Percentiles rank a stretch among this genome's conserved stretches.
Conservation (phyloP, 1,139 yeast species). For the Saccharomyces hybrid region DNA sequence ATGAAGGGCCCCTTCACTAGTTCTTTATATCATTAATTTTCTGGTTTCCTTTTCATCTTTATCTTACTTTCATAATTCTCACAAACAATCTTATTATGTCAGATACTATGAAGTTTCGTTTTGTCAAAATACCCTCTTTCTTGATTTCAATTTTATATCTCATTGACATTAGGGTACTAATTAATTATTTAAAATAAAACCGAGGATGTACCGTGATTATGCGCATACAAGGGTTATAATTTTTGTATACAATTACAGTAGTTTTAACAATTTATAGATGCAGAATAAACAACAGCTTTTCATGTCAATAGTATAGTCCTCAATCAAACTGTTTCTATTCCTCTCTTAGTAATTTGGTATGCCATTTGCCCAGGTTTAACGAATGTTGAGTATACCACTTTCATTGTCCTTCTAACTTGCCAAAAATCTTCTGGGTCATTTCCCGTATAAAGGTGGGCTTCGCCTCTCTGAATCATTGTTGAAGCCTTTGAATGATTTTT, state of each 20-base stretch:
- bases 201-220: neutral
- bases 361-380: slow-evolving; percentile 20
- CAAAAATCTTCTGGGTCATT: slow-evolving; percentile 26
- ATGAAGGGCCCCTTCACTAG: slow-evolving; percentile 8
- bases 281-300: neutral
- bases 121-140: neutral
- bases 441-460: slow-evolving; percentile 19
- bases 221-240: neutral
- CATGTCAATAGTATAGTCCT: neutral
- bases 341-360: slow-evolving; percentile 29
- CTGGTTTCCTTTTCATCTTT: neutral
- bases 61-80: neutral
- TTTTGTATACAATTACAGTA: neutral
- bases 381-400: slow-evolving; percentile 36
- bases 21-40: neutral
- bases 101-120: neutral
- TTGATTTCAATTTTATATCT: neutral
- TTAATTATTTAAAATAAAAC: neutral
- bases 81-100: neutral
- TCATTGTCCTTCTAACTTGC: slow-evolving; percentile 33
- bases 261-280: neutral
- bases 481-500: slow-evolving; percentile 31
- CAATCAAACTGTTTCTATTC: slow-evolving; percentile 21
- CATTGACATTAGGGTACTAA: neutral
- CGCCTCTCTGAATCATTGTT: slow-evolving; percentile 27